phyloP scores from a whole-genome alignment of 805 yeast species.

The Kockiozyma suomiensis region DNA sequence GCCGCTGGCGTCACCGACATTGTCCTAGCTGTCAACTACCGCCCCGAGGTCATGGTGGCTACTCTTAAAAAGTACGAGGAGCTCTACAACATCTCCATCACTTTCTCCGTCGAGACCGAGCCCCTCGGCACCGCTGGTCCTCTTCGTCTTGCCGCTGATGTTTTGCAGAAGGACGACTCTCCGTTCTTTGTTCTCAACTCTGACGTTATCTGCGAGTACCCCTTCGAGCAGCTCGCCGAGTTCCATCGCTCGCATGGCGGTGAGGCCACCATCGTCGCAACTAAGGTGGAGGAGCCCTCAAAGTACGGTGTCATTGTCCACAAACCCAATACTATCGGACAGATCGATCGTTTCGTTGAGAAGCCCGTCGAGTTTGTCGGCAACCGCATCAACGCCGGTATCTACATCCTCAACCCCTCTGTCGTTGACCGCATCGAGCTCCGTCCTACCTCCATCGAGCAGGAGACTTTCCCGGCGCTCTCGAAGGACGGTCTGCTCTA shows the following conservation, averaged over 20 bases:
- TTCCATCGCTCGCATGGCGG: slow-evolving; percentile 97
- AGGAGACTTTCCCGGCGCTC: slow-evolving; percentile 97
- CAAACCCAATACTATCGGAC: slow-evolving; percentile 91
- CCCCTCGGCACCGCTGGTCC: slow-evolving; percentile 99
- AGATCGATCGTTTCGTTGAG: slow-evolving; percentile 98
- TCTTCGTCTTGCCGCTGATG: slow-evolving; percentile 91
- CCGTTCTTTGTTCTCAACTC: slow-evolving; percentile 98
- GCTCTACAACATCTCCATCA: slow-evolving; percentile 90
- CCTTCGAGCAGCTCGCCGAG: slow-evolving; percentile 85
- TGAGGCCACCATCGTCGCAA: slow-evolving; percentile 97
- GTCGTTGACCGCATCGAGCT: slow-evolving; percentile 95
- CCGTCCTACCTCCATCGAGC: slow-evolving; percentile 98
- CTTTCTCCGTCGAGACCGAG: slow-evolving; percentile 98
- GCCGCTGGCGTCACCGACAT: slow-evolving; percentile 98
- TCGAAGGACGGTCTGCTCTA: slow-evolving; percentile 86
- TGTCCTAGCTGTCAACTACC: slow-evolving; percentile 97
- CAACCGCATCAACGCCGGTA: slow-evolving; percentile 99
- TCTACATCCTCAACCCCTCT: slow-evolving; percentile 95
- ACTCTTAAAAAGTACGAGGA: slow-evolving; percentile 92
- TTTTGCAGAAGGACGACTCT: slow-evolving; percentile 88
- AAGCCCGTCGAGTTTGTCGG: slow-evolving; percentile 99
- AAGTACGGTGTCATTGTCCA: slow-evolving; percentile 99
- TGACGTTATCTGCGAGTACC: slow-evolving; percentile 98
- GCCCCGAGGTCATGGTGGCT: slow-evolving; percentile 98
- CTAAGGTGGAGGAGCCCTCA: slow-evolving; percentile 99